These are phyloP conservation scores for Penicillium verrucosum DNA, from an alignment of 2,329 filamentous ascomycete genomes.

Conservation along the genomic window DNA sequence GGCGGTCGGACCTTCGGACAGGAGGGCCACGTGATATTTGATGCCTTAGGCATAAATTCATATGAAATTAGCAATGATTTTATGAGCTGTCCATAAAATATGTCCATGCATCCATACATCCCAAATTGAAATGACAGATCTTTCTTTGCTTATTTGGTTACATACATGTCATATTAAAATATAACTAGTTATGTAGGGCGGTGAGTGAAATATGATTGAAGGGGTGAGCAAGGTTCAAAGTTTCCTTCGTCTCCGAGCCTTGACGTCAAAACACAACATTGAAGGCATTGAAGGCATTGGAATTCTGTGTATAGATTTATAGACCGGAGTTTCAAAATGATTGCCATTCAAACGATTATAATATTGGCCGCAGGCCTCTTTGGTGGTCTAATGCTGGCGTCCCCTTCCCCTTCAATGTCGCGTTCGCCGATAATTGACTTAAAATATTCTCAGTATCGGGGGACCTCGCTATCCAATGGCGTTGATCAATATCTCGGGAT, in stretches of 20 bases:
- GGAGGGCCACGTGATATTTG: not conserved
- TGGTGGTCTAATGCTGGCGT: conserved; percentile 5
- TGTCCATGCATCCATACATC: too few species aligned
- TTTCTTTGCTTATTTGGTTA: too few species aligned
- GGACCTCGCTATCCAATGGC: conserved; percentile 52
- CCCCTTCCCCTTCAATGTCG: not conserved
- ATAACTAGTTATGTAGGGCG: not conserved
- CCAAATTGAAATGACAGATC: too few species aligned
- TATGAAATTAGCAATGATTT: not conserved
- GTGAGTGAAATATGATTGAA: not conserved
- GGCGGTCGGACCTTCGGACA: not conserved
- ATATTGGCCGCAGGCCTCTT: conserved; percentile 6
- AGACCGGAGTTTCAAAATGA: not conserved
- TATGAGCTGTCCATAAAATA: not conserved
- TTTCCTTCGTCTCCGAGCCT: not conserved
- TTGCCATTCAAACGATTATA: not conserved
- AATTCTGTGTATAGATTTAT: too few species aligned
- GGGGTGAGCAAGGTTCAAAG: not conserved
- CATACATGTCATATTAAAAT: too few species aligned
- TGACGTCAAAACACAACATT: not conserved
- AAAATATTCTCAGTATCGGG: conserved; percentile 62
- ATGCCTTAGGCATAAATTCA: not conserved
- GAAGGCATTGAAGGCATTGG: not conserved
- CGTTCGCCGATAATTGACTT: conserved; percentile 51
- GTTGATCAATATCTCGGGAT: conserved; percentile 69